phyloP scores from a whole-genome alignment of 805 yeast species.

The Yarrowia sp. region DNA sequence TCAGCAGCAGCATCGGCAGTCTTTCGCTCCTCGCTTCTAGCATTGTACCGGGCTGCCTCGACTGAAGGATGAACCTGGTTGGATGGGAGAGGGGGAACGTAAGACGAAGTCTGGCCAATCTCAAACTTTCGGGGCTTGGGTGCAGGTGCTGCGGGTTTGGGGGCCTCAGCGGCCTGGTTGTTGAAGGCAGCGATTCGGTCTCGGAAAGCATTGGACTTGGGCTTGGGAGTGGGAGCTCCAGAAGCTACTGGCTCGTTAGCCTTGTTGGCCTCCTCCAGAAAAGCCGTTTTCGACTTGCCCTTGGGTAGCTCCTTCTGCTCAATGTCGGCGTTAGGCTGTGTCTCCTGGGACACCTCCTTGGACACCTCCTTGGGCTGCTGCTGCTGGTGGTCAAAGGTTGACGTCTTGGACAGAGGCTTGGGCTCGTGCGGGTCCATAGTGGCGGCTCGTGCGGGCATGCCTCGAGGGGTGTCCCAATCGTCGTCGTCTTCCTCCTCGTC shows the following conservation, averaged over 20 bases:
- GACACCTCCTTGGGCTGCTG: not conserved
- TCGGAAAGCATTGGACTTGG: conserved; percentile 39
- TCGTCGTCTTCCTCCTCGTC: conserved; percentile 27
- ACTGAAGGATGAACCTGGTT: conserved; percentile 24
- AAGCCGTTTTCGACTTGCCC: conserved; percentile 29
- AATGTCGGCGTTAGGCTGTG: conserved; percentile 29
- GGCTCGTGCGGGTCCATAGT: conserved; percentile 6
- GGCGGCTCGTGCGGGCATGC: conserved; percentile 8
- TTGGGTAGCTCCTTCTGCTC: conserved; percentile 29
- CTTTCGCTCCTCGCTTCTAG: conserved; percentile 22
- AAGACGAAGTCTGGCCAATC: conserved; percentile 56
- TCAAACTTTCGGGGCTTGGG: conserved; percentile 42
- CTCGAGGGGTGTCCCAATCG: conserved; percentile 21
- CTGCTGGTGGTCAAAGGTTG: conserved; percentile 27
- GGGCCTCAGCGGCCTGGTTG: conserved; percentile 33
- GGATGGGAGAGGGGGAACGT: conserved; percentile 46
- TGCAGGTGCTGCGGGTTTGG: conserved; percentile 44
- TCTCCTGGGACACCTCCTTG: not conserved
- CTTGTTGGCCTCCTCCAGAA: conserved; percentile 28
- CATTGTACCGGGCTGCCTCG: conserved; percentile 23
- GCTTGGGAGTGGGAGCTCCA: conserved; percentile 17
- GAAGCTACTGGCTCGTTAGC: conserved; percentile 11
- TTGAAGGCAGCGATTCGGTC: conserved; percentile 51
- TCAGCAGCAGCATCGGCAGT: conserved; percentile 27
- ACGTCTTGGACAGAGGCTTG: conserved; percentile 16